Evolutionary conservation across 2,329 filamentous ascomycete species (phyloP).

Genomic region (Zymoseptoria pseudotritici): DNA sequence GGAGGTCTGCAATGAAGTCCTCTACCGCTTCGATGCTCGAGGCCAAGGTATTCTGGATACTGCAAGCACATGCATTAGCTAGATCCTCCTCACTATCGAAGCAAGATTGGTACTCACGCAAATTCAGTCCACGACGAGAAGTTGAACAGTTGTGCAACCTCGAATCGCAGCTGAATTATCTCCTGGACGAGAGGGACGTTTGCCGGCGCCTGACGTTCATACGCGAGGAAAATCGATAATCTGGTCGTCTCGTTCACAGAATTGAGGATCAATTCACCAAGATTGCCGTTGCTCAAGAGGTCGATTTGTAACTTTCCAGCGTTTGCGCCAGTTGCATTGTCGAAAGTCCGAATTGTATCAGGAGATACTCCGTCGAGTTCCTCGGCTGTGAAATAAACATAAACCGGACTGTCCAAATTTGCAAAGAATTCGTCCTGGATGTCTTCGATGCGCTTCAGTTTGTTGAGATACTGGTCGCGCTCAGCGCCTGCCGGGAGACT

Average conservation of each 20-base stretch:
- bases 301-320: conserved; percentile 54
- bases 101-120: neutral
- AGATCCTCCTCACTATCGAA: neutral
- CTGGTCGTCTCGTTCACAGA: neutral
- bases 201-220: neutral
- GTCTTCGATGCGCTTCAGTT: conserved; percentile 66
- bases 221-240: neutral
- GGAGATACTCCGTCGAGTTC: conserved; percentile 66
- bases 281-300: neutral
- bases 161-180: conserved; percentile 1
- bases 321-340: conserved; percentile 64
- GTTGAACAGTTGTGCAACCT: conserved; percentile 1
- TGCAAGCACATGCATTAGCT: no score
- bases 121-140: neutral
- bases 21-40: neutral
- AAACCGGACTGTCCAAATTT: conserved; percentile 67
- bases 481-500: conserved; percentile 46
- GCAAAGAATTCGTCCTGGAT: conserved; percentile 66
- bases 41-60: neutral
- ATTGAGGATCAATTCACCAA: neutral
- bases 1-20: neutral
- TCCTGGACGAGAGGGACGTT: conserved; percentile 2
- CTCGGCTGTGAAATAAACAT: conserved; percentile 64
- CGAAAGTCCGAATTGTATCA: conserved; percentile 56
- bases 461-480: conserved; percentile 72